Conservation (phyloP, 345 rosid species). For the Arabidopsis suecica region DNA sequence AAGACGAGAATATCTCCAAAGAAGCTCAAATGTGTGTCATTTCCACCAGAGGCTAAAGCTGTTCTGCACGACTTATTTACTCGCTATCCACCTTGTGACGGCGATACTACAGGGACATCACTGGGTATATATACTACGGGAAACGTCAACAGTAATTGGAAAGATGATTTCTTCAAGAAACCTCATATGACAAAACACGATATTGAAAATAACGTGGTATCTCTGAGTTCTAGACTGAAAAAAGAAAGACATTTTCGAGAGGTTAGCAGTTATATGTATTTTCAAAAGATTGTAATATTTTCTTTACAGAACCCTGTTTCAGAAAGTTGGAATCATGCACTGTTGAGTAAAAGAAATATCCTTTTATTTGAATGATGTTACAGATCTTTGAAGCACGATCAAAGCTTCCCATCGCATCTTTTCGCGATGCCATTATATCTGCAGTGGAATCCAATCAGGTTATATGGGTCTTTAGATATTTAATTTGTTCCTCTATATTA, state of each 20-base stretch:
- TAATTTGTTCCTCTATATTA: constrained; percentile 32
- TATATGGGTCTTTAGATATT: constrained; percentile 28
- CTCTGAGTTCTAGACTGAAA: constrained; percentile 55
- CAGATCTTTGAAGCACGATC: constrained; percentile 69
- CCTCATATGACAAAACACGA: constrained; percentile 61
- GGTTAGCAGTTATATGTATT: constrained; percentile 54
- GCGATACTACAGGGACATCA: constrained; percentile 48
- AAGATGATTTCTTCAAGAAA: constrained; percentile 68
- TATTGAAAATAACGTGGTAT: constrained; percentile 55
- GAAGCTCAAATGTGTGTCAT: constrained; percentile 48
- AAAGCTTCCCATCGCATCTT: constrained; percentile 87
- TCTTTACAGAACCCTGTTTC: background rate
- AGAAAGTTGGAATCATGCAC: constrained; percentile 15
- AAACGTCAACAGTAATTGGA: constrained; percentile 41
- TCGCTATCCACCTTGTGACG: constrained; percentile 75
- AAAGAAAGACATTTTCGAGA: constrained; percentile 54
- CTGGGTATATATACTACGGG: constrained; percentile 40
- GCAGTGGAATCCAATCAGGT: constrained; percentile 85
- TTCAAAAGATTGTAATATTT: constrained; percentile 9
- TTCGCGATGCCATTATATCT: constrained; percentile 70
- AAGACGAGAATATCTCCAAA: constrained; percentile 33
- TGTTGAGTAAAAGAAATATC: constrained; percentile 22
- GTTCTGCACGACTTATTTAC: constrained; percentile 73
- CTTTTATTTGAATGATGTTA: constrained; percentile 43
- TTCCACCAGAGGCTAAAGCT: constrained; percentile 63